Base-by-base conservation (phyloP, 495 filamentous ascomycete genomes). In the Penicillium macrosclerotiorum region DNA sequence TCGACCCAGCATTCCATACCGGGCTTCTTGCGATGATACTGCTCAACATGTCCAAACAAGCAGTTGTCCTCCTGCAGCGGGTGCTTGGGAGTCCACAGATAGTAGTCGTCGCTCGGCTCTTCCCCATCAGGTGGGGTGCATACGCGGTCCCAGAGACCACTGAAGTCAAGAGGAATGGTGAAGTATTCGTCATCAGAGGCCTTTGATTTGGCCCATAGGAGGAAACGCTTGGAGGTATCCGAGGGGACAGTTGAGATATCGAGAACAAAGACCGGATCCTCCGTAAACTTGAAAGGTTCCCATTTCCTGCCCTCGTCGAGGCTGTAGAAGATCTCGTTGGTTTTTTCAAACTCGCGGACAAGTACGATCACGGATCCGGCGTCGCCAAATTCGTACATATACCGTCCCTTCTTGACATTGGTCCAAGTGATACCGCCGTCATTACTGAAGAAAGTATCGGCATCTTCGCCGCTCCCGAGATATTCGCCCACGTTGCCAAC, bases 171-270 rank as follows among this genome's bases (percentile, higher is more conserved):
- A 49, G 92, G 92, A 49, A 95, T 63, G 0, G 89, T 85, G 14
- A n/a, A n/a, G n/a, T n/a, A n/a, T n/a, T n/a, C n/a, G n/a, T n/a
- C n/a, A n/a, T n/a, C n/a, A n/a, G n/a, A n/a, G n/a, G n/a, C n/a
- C n/a, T n/a, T n/a, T n/a, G n/a, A n/a, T n/a, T n/a, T n/a, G 32
- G 81, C 88, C 94, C 94, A 99, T 12, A 99, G 74, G 13, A 97
- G 55, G 64, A 99, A 96, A 42, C 88, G 90, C 44, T 85, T 83
- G 3, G 89, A 94, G 27, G 81, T 88, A 56, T 95, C 94, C 13
- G 85, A 90, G 3, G 91, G 90, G 14, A 95, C 69, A 8, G 94
- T 97, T 1, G 89, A 86, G 53, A 99, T 84, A 53, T 91, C 84
- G 20, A 72, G 64, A 35, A 96, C 76, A 7, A 74, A 57, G 45